phyloP scores from a whole-genome alignment of 495 filamentous ascomycete genomes.

The Cairneyella variabilis region DNA sequence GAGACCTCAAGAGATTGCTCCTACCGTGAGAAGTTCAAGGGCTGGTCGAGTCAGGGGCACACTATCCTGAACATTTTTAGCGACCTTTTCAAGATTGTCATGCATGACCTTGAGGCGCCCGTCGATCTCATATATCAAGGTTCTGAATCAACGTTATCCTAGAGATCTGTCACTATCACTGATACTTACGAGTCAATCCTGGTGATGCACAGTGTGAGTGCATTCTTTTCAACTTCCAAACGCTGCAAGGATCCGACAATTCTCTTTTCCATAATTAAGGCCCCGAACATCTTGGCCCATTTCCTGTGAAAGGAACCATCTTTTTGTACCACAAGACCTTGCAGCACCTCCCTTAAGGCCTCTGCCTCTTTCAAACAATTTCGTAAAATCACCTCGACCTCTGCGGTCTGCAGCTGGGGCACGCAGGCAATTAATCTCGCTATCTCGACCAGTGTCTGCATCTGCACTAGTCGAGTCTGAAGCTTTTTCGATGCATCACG shows the following conservation, averaged over 20 bases:
- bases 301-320: background rate
- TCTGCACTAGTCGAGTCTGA: background rate
- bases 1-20: too few species aligned
- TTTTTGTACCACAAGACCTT: background rate
- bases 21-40: background rate
- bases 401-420: background rate
- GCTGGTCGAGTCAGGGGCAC: background rate
- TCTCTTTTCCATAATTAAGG: background rate
- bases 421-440: background rate
- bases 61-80: background rate
- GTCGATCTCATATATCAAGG: background rate
- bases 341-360: background rate
- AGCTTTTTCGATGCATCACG: background rate
- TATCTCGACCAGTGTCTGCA: background rate
- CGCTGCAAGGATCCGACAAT: background rate
- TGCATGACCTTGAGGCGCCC: background rate
- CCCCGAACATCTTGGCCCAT: background rate
- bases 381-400: background rate
- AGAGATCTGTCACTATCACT: background rate
- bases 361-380: background rate
- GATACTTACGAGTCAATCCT: background rate
- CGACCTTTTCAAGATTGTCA: background rate
- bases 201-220: background rate
- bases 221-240: background rate
- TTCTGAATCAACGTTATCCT: background rate